phyloP scores from a whole-genome alignment of 2,329 filamentous ascomycete genomes.

The Cytospora chrysosperma region DNA sequence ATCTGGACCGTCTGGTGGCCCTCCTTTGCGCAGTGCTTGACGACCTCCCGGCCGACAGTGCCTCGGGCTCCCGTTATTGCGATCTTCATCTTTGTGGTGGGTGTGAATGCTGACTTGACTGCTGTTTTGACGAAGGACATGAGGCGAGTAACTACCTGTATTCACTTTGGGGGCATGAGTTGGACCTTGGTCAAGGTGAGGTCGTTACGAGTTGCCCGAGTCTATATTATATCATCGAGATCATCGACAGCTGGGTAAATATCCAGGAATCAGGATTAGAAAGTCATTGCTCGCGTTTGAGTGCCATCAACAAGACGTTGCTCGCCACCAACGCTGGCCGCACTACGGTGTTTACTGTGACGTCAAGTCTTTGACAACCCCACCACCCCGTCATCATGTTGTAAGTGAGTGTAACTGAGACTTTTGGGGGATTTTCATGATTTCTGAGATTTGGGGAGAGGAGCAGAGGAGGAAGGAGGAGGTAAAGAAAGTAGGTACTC shows the following conservation, averaged over 20 bases:
- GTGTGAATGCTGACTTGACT: background rate
- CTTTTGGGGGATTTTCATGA: background rate
- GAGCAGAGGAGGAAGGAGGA: no score
- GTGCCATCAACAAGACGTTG: no score
- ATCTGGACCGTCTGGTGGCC: constrained; percentile 37
- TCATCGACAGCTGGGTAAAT: no score
- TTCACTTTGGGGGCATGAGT: background rate
- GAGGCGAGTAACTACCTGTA: background rate
- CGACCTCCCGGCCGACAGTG: constrained; percentile 32
- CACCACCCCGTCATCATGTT: background rate
- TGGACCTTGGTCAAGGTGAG: background rate
- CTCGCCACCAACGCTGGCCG: no score
- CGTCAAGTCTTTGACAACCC: background rate
- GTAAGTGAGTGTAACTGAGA: background rate
- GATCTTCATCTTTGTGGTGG: constrained; percentile 34
- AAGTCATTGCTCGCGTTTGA: no score
- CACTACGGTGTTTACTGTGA: background rate
- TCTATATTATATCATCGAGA: no score
- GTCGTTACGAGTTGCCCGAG: background rate
- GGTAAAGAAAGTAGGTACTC: no score
- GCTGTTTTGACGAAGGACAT: background rate
- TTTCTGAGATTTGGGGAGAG: background rate
- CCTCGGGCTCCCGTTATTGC: constrained; percentile 41
- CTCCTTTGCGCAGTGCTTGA: constrained; percentile 33
- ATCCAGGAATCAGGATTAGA: no score